Conservation (phyloP, 192 early-diverging fungal genomes). For the Gamsiella multidivaricata region DNA sequence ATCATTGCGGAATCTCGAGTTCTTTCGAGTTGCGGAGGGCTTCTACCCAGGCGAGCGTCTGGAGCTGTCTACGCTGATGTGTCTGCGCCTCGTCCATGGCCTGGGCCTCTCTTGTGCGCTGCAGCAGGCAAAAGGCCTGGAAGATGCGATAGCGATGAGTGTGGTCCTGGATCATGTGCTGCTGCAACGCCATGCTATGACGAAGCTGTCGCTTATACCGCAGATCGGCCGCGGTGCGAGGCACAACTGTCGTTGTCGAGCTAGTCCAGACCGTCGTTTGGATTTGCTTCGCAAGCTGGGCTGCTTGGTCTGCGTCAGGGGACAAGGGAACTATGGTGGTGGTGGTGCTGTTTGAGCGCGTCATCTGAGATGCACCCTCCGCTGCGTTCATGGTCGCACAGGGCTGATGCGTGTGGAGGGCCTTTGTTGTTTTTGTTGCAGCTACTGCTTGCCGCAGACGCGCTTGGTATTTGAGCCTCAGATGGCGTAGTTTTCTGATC, state of each 20-base stretch:
- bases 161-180: constrained; percentile 44
- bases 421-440: background rate
- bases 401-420: background rate
- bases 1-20: constrained; percentile 36
- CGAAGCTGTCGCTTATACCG: constrained; percentile 35
- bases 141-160: constrained; percentile 43
- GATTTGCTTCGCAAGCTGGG: constrained; percentile 3
- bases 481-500: constrained; percentile 31
- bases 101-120: constrained; percentile 42
- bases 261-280: constrained; percentile 31
- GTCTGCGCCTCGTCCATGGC: constrained; percentile 33
- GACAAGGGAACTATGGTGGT: no score
- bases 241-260: constrained; percentile 32
- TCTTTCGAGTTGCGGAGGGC: constrained; percentile 29
- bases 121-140: constrained; percentile 39
- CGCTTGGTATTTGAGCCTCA: constrained; percentile 32
- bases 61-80: constrained; percentile 16
- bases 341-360: no score
- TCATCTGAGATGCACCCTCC: no score
- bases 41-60: constrained; percentile 44
- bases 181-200: constrained; percentile 37
- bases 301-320: background rate
- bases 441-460: constrained; percentile 28
- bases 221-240: constrained; percentile 25
- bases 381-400: background rate